Evolutionary conservation across 2,329 filamentous ascomycete genomes (phyloP).

Genomic region (Botryosphaeria dothidea): DNA sequence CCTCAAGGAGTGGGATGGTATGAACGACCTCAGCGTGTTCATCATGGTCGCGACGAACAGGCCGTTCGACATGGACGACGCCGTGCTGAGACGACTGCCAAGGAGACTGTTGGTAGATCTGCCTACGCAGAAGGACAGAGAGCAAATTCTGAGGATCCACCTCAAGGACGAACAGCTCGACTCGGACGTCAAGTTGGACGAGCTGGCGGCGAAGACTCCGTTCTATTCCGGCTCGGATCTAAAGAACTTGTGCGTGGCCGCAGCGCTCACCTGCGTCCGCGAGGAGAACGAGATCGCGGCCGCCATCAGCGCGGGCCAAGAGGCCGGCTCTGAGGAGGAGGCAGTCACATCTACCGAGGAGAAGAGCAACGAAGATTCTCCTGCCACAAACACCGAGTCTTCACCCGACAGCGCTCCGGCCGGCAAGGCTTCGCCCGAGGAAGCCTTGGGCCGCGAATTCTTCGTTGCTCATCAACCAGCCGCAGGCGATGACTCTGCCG

Average conservation of each 20-base stretch:
- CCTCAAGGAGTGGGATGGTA: constrained; percentile 92
- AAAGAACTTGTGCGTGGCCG: constrained; percentile 79
- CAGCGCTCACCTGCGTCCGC: constrained; percentile 75
- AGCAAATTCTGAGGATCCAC: constrained; percentile 70
- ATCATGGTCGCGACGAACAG: constrained; percentile 98
- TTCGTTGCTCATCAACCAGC: too few relatives aligned
- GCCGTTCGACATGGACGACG: constrained; percentile 91
- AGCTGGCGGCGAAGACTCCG: constrained; percentile 67
- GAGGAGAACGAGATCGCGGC: constrained; percentile 61
- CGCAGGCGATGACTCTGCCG: too few relatives aligned
- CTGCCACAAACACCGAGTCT: too few relatives aligned
- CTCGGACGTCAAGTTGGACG: constrained; percentile 59
- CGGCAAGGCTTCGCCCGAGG: too few relatives aligned
- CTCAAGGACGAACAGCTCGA: constrained; percentile 68
- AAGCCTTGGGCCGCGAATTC: too few relatives aligned
- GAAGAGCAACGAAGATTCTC: neutral
- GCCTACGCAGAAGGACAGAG: constrained; percentile 65
- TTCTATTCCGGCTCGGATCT: constrained; percentile 82
- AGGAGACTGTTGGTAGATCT: constrained; percentile 73
- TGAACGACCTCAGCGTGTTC: constrained; percentile 80
- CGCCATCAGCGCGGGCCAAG: neutral
- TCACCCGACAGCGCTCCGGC: too few relatives aligned
- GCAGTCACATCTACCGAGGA: neutral
- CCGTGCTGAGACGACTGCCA: constrained; percentile 74
- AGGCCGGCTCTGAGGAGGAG: neutral